phyloP scores from a whole-genome alignment of 208 protist species.

The Leishmania braziliensis region DNA sequence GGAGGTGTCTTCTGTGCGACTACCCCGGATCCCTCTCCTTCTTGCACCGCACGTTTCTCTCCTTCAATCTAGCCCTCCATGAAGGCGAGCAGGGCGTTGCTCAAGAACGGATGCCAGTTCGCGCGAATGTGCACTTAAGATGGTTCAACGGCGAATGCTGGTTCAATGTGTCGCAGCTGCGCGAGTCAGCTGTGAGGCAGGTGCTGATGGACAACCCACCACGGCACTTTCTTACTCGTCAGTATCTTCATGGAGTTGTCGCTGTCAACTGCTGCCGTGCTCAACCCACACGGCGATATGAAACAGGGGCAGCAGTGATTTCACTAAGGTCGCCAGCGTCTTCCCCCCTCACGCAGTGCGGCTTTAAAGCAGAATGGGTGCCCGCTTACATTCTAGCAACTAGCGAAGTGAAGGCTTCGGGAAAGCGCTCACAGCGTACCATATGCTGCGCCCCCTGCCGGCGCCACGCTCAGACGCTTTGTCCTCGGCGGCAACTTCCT shows the following conservation, averaged over 20 bases:
- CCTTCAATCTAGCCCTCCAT: constrained; percentile 25
- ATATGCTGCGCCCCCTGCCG: not conserved
- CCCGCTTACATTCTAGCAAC: constrained; percentile 17
- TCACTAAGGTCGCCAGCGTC: constrained; percentile 5
- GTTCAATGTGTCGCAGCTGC: constrained; percentile 79
- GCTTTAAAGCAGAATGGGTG: constrained; percentile 34
- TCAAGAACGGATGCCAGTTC: constrained; percentile 8
- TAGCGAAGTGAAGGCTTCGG: constrained; percentile 34
- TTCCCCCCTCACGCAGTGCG: not conserved
- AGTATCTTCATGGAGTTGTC: constrained; percentile 19
- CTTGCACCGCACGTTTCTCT: constrained; percentile 19
- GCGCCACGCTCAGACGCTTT: not conserved
- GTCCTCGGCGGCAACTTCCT: constrained; percentile 13
- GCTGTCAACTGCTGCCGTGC: constrained; percentile 50
- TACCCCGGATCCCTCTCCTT: constrained; percentile 47
- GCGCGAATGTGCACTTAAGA: constrained; percentile 16
- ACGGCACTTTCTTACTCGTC: constrained; percentile 43
- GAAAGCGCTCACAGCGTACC: constrained; percentile 22
- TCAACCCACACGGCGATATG: constrained; percentile 34
- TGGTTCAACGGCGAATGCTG: constrained; percentile 47
- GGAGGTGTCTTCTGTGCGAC: constrained; percentile 48
- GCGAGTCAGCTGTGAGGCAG: constrained; percentile 46
- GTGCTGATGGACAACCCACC: constrained; percentile 50
- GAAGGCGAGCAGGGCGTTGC: constrained; percentile 36
- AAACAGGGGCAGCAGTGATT: not conserved